Percentiles rank a stretch among this genome's conserved stretches.
These are phyloP conservation scores for Colletotrichum spinosum DNA, from an alignment of 2,329 filamentous ascomycete genomes.

Conservation along the genomic window DNA sequence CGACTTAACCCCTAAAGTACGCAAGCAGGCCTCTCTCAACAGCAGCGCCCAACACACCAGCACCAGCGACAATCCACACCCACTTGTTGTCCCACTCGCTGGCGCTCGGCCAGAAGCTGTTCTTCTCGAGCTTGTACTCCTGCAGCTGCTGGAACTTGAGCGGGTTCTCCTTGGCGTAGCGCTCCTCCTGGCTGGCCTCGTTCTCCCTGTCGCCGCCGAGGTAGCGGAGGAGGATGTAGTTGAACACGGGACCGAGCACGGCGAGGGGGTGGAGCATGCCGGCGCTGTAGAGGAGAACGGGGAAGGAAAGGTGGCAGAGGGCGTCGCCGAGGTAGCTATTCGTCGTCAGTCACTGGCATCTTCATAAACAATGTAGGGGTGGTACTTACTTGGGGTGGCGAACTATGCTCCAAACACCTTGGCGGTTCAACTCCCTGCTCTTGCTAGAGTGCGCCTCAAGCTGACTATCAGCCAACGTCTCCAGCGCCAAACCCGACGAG, in stretches of 20 bases:
- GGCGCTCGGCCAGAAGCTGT: slow-evolving; percentile 68
- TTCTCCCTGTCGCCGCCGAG: slow-evolving; percentile 68
- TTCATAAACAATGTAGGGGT: too few species aligned
- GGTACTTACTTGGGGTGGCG: slow-evolving; percentile 68
- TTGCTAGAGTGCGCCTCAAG: slow-evolving; percentile 56
- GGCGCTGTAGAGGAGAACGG: slow-evolving; percentile 65
- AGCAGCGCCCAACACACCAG: slow-evolving; percentile 60
- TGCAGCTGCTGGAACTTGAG: slow-evolving; percentile 65
- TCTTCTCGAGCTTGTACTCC: slow-evolving; percentile 64
- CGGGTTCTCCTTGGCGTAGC: slow-evolving; percentile 62
- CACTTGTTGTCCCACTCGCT: slow-evolving; percentile 65
- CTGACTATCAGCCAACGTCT: slow-evolving; percentile 68
- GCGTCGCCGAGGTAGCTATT: slow-evolving; percentile 70
- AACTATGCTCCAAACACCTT: slow-evolving; percentile 72
- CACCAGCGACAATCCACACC: slow-evolving; percentile 63
- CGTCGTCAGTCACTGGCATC: neutral
- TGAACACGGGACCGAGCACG: slow-evolving; percentile 66
- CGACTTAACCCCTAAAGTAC: slow-evolving; percentile 5
- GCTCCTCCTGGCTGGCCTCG: slow-evolving; percentile 62
- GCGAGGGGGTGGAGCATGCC: slow-evolving; percentile 66
- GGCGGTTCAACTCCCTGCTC: slow-evolving; percentile 54
- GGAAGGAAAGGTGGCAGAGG: slow-evolving; percentile 69
- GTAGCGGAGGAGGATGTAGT: slow-evolving; percentile 69
- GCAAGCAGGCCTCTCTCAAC: slow-evolving; percentile 50
- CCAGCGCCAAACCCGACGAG: slow-evolving; percentile 65